Evolutionary conservation across 2,329 filamentous ascomycete genomes (phyloP), one percentile per base, ranked within the genome.

Genomic region (Arthroderma sp.): DNA sequence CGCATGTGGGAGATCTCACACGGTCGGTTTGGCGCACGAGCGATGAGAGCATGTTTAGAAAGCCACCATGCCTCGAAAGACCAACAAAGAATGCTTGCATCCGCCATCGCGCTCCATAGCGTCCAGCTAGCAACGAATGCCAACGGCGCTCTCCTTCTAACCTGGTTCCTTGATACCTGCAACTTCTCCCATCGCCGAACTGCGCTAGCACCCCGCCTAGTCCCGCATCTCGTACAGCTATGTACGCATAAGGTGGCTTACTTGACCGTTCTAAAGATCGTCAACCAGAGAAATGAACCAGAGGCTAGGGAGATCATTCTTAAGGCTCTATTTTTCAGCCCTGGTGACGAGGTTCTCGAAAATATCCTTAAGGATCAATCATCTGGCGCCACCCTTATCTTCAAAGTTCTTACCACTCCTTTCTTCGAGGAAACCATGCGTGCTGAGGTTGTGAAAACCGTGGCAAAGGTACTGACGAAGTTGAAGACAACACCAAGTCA

Each of bases 191-290:
- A 83, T 54, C 83, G 91, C 52, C 83, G 91, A 47, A 93, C 86
- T 27, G 88, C 96, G 29, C 73, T 98, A 45, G 88, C 91, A 38
- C 91, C 91, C 15, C 80, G 88, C 54, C 78, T 98, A 27, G 86
- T 95, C 10, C 88, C 91, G 36, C 87, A 94, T 60, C 73, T 98
- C 30, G 87, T 95, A 27, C 86, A 95, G 60, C 75, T 98, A 5
- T 96, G 91, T 72, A 96, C 91, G 0, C 91, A 98, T 72, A 96
- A 96, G 72, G 89, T 98, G 45, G 91, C 91, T 0, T 96, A 96
- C 59, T 73, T 96, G 49, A 98, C 91, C 0, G 89, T 98, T 1
- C 72, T 98, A 47, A 98, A 98, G 70, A 87, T 96, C 42, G 94
- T 98, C 65, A 98, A 98, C 62, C 91, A 98, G 65, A 87, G 94